A percentile compares a stretch with the other conserved stretches of the same genome.
Evolutionary conservation across 1,284 basidiomycete genomes (phyloP).

Genomic region (Flammula alnicola): DNA sequence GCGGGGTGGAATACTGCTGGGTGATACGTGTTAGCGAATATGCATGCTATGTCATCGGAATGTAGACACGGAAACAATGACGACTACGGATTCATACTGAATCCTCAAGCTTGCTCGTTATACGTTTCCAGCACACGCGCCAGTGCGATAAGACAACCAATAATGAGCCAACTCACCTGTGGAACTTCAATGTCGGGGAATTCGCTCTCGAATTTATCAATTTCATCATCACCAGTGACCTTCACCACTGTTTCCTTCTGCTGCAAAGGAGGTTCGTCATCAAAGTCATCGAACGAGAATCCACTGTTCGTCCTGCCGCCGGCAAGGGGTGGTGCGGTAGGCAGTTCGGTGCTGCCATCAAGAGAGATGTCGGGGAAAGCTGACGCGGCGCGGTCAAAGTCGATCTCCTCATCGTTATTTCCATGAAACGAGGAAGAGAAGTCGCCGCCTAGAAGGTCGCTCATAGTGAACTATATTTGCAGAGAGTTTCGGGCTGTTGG

Average conservation of each 20-base stretch:
- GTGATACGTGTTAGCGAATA: slow-evolving; percentile 16
- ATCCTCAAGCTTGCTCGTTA: not conserved
- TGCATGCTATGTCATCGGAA: slow-evolving; percentile 1
- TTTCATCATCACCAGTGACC: slow-evolving; percentile 87
- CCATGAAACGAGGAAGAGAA: slow-evolving; percentile 30
- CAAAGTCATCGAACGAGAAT: slow-evolving; percentile 73
- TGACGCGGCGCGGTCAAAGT: slow-evolving; percentile 78
- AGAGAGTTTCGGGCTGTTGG: not conserved
- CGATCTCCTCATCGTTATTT: slow-evolving; percentile 55
- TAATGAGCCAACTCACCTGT: slow-evolving; percentile 45
- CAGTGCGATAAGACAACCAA: slow-evolving; percentile 1
- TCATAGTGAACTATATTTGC: slow-evolving; percentile 18
- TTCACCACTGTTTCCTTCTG: slow-evolving; percentile 61
- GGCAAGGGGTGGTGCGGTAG: slow-evolving; percentile 36
- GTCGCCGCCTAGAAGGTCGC: slow-evolving; percentile 31
- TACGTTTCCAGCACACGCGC: not conserved
- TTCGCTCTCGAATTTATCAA: slow-evolving; percentile 89
- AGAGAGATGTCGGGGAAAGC: slow-evolving; percentile 88
- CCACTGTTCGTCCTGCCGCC: slow-evolving; percentile 35
- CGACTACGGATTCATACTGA: too few relatives aligned
- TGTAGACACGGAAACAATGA: not conserved
- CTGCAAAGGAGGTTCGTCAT: slow-evolving; percentile 46
- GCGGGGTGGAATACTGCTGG: slow-evolving; percentile 28
- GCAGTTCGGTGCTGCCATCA: slow-evolving; percentile 59
- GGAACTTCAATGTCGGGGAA: slow-evolving; percentile 84